Percentiles rank a stretch among this genome's conserved stretches.
Evolutionary conservation across 305 asterid species (phyloP).

Genomic region (Fraxinus sp.): DNA sequence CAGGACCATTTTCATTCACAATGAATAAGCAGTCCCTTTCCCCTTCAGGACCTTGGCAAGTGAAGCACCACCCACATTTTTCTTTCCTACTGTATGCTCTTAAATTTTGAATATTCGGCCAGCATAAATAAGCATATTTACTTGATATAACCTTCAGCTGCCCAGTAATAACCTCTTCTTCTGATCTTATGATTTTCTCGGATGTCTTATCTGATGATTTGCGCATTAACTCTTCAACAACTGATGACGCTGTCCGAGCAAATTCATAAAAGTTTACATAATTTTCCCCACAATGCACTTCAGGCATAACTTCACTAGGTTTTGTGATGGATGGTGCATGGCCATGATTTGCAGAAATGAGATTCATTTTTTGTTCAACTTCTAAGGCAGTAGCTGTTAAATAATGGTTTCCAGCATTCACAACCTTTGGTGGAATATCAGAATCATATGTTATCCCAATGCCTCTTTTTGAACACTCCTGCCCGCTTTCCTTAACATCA

Average conservation of each 20-base stretch:
- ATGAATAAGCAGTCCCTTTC: conserved; percentile 70
- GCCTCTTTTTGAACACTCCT: conserved; percentile 31
- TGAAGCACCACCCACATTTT: conserved; percentile 91
- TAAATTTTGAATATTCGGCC: conserved; percentile 55
- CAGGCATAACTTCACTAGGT: conserved; percentile 23
- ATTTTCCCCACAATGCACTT: conserved; percentile 32
- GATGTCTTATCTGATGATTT: conserved; percentile 54
- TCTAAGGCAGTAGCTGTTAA: conserved; percentile 20
- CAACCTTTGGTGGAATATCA: conserved; percentile 37
- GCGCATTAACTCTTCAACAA: conserved; percentile 47
- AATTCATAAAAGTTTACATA: conserved; percentile 71
- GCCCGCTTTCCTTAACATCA: conserved; percentile 29
- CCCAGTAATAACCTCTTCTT: conserved; percentile 51
- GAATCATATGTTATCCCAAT: conserved; percentile 37
- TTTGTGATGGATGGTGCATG: conserved; percentile 19
- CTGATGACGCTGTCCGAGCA: conserved; percentile 59
- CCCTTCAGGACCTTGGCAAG: conserved; percentile 63
- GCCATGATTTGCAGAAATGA: conserved; percentile 29
- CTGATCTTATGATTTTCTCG: conserved; percentile 41
- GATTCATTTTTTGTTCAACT: conserved; percentile 29
- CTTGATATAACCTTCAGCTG: conserved; percentile 69
- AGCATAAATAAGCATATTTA: conserved; percentile 55
- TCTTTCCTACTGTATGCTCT: conserved; percentile 52
- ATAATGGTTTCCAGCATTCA: conserved; percentile 33
- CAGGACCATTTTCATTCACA: conserved; percentile 49